These are phyloP conservation scores for Kingdonia uniflora DNA, from an alignment of 164 flowering plant species.

Conservation along the genomic window DNA sequence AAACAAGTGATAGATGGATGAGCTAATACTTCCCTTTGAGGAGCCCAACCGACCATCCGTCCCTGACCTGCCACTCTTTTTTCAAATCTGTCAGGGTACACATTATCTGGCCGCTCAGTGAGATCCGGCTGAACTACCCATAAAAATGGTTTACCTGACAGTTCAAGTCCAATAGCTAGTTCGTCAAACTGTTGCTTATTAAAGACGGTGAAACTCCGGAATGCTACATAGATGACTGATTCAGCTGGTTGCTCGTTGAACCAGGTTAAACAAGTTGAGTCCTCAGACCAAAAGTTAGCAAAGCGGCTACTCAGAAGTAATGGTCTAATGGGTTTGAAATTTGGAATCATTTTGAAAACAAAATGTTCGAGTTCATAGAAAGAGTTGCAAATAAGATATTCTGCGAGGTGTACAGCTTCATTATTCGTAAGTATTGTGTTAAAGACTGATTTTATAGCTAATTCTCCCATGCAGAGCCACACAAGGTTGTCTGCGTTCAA, in stretches of 20 bases:
- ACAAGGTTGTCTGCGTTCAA: conserved; percentile 12
- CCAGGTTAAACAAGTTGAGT: conserved; percentile 18
- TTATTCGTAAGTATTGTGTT: background rate
- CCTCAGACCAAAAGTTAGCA: conserved; percentile 15
- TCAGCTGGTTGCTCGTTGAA: conserved; percentile 17
- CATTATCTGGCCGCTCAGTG: background rate
- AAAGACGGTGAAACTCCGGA: conserved; percentile 17
- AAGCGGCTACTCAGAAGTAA: conserved; percentile 13
- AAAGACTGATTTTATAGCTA: conserved; percentile 5
- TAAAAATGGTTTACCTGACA: conserved; percentile 15
- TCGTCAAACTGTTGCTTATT: conserved; percentile 16
- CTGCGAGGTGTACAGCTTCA: conserved; percentile 3
- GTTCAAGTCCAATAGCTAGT: conserved; percentile 24
- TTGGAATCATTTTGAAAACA: conserved; percentile 11
- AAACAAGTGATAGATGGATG: conserved; percentile 18
- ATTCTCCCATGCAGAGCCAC: conserved; percentile 20
- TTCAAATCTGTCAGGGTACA: conserved; percentile 12
- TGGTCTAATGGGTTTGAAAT: conserved; percentile 24
- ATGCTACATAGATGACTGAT: conserved; percentile 26
- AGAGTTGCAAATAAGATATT: conserved; percentile 32
- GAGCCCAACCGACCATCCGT: conserved; percentile 13
- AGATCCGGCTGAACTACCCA: conserved; percentile 19
- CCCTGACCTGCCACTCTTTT: conserved; percentile 8
- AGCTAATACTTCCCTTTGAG: conserved; percentile 16
- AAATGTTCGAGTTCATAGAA: conserved; percentile 22